A percentile compares a stretch with the other conserved stretches of the same genome.
Conservation (phyloP, 306 rosid genomes). For the Fragaria ananassa region DNA sequence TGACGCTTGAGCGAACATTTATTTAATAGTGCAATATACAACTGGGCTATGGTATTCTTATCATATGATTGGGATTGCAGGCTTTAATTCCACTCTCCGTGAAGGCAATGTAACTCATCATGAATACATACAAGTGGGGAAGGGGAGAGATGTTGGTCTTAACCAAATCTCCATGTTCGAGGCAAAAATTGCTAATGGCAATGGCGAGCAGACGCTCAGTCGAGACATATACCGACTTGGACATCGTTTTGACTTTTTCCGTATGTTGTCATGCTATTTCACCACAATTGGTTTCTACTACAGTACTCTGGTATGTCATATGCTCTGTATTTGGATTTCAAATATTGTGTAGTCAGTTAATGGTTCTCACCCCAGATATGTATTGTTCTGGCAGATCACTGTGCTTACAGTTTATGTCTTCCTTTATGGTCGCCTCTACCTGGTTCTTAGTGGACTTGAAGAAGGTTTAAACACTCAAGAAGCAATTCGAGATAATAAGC, state of each 20-base stretch:
- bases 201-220: slow-evolving; percentile 94
- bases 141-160: slow-evolving; percentile 98
- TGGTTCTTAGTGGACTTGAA: slow-evolving; percentile 96
- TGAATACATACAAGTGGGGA: slow-evolving; percentile 97
- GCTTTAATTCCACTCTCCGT: slow-evolving; percentile 95
- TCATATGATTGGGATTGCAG: slow-evolving; percentile 35
- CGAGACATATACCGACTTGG: slow-evolving; percentile 97
- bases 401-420: slow-evolving; percentile 89
- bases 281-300: slow-evolving; percentile 95
- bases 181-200: slow-evolving; percentile 97
- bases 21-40: neutral
- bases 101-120: slow-evolving; percentile 99
- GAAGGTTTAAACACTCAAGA: slow-evolving; percentile 71
- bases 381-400: slow-evolving; percentile 65
- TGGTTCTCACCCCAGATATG: slow-evolving; percentile 10
- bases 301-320: slow-evolving; percentile 69
- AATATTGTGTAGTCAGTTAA: neutral
- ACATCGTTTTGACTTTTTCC: slow-evolving; percentile 93
- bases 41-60: slow-evolving; percentile 5
- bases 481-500: slow-evolving; percentile 85
- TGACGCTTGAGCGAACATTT: neutral
- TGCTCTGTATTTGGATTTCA: neutral
- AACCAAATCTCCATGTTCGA: slow-evolving; percentile 98
- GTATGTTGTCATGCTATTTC: slow-evolving; percentile 94
- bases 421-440: slow-evolving; percentile 96